Evolutionary conservation across 306 rosid species (phyloP).

Genomic region (Prunus mira): DNA sequence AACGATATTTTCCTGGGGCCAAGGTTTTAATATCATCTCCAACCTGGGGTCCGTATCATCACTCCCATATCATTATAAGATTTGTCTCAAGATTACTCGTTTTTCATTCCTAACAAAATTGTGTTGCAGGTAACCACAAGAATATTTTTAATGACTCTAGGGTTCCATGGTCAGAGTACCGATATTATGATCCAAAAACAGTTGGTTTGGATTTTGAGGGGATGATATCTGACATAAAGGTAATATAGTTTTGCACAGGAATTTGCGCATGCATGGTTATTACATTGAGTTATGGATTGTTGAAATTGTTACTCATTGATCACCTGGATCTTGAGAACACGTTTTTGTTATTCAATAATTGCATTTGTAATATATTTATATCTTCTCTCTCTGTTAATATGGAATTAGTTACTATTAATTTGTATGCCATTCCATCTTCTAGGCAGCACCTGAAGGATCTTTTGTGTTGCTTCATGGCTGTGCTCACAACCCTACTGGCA

Average conservation of each 20-base stretch:
- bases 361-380: not conserved
- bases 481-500: conserved; percentile 99
- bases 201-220: conserved; percentile 99
- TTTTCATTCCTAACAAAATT: conserved; percentile 5
- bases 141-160: conserved; percentile 86
- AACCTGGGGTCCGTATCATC: conserved; percentile 76
- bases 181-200: conserved; percentile 89
- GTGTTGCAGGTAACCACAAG: conserved; percentile 86
- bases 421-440: conserved; percentile 4
- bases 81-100: conserved; percentile 22
- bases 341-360: not conserved
- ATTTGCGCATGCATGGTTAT: not conserved
- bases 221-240: conserved; percentile 91
- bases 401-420: not conserved
- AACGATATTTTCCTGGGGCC: conserved; percentile 86
- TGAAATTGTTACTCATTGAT: not conserved
- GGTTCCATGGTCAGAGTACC: conserved; percentile 95
- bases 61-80: conserved; percentile 12
- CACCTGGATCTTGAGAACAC: not conserved
- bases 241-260: conserved; percentile 16
- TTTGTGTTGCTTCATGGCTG: conserved; percentile 97
- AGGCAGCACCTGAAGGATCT: conserved; percentile 96
- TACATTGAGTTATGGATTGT: not conserved
- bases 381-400: conserved; percentile 3
- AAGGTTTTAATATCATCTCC: conserved; percentile 91